Evolutionary conservation across 73 alveolate genomes (phyloP).

Genomic region (Paramecium pentaurelia): DNA sequence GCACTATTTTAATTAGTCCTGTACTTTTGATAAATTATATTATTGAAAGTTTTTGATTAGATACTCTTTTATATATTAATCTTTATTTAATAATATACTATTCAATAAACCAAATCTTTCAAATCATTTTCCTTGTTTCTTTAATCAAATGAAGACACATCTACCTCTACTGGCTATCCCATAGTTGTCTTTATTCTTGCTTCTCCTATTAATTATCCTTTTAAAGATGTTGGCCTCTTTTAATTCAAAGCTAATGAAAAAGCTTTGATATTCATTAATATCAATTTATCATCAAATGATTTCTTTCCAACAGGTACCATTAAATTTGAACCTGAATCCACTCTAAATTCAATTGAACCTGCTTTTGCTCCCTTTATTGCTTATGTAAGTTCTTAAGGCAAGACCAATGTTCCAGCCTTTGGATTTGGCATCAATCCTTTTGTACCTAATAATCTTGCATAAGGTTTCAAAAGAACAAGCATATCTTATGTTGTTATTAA

Average conservation of each 20-base stretch:
- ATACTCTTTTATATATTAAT: neutral
- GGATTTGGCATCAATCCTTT: constrained; percentile 85
- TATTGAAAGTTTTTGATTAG: neutral
- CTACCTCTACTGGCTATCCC: constrained; percentile 43
- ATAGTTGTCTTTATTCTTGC: constrained; percentile 50
- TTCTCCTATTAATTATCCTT: constrained; percentile 56
- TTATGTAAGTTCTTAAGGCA: constrained; percentile 48
- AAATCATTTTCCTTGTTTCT: constrained; percentile 13
- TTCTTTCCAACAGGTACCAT: constrained; percentile 69
- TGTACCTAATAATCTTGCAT: constrained; percentile 82
- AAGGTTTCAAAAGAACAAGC: constrained; percentile 63
- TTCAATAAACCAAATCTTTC: neutral
- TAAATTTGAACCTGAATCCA: constrained; percentile 58
- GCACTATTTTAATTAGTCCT: neutral
- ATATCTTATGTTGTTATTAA: constrained; percentile 69
- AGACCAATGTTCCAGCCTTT: constrained; percentile 73
- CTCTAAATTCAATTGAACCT: constrained; percentile 71
- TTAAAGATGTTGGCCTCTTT: constrained; percentile 68
- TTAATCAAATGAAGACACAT: neutral
- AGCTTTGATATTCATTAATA: constrained; percentile 62
- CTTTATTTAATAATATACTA: neutral
- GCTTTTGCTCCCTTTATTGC: constrained; percentile 62
- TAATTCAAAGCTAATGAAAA: constrained; percentile 50
- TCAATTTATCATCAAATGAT: constrained; percentile 59
- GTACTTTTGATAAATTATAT: neutral